Evolutionary conservation across 345 rosid genomes (phyloP), one percentile per base, ranked within the genome.

Genomic region (Psidium friedrichsthalianum): DNA sequence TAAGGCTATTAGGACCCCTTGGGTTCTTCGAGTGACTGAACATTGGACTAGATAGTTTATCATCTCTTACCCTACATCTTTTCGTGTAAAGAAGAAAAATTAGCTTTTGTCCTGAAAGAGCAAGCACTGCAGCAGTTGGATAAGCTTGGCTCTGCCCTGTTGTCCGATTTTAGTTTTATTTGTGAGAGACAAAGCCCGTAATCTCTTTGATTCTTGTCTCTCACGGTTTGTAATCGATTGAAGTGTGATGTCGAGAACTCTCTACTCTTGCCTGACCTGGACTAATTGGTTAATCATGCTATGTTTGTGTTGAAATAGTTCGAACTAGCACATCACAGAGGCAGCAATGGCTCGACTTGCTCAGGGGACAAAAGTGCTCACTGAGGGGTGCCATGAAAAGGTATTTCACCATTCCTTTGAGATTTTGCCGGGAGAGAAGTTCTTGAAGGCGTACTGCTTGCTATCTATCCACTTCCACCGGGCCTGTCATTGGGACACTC

Each of bases 311-410:
- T 83, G 56, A 74, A 57, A 85, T 90, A 96, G 98, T 92, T 83
- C 94, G 86, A 91, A 89, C 90, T 47, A 93, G 96, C 84, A 92
- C 86, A 54, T 96, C 83, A 86, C 93, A 10, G 97, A 96, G 83
- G 14, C 59, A 56, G 27, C 27, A 56, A 56, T 10, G 27, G 12
- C 59, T 24, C 27, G 59, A 24, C 59, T 56, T 10, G 59, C 27
- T 56, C 59, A 9, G 59, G 27, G 27, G 27, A 24, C 59, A 56
- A 56, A 56, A 8, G n/a, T 56, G 27, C 59, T 56, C 14, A 10
- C 27, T 1, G 27, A 5, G 4, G 58, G 27, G 14, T 27, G 27
- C 4, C 13, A 24, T 13, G 27, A 8, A 1, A 24, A 56, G 61
- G 27, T 10, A 4, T 10, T 56, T 5, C 27, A 24, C 1, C 27